Evolutionary conservation across 2,329 filamentous ascomycete genomes (phyloP), one percentile per base, ranked within the genome.

Genomic region (Septoria linicola): DNA sequence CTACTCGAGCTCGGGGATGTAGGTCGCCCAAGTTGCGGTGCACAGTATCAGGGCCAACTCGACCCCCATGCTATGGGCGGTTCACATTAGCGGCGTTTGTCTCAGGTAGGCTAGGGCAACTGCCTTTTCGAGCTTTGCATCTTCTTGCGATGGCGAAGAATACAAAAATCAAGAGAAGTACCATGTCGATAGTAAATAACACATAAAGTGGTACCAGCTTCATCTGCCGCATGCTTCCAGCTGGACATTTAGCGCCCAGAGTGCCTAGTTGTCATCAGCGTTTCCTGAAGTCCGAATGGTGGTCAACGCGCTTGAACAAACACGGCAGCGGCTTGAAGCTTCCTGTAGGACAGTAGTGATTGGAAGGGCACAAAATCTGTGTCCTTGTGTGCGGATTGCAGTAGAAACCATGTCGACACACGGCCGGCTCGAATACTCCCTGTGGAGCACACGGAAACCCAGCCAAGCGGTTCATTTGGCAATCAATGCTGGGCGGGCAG

Each of bases 281-380:
- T 13, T 20, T 13, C 20, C 36, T 13, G 16, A 10, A 39, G 8
- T 8, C 10, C 36, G 17, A 27, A 10, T 27, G 16, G 8, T 8
- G 7, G 4, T 20, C 6, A 21, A 17, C 17, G 36, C 16, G 36
- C n/a, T 7, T 13, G 17, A 17, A 39, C 36, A 20, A 17, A 39
- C 79, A 82, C 8, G 74, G 73, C 2, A 73, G 76, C 1, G 79
- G 76, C 4, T 70, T 65, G 1, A 71, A 61, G 3, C 75, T 72
- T 4, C 79, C 79, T 0, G 72, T 71, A 23, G 77, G 77, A 53
- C 79, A 82, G 55, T 77, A 82, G 2, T 69, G 69, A 19, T 77
- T 77, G 7, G 66, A 53, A 0, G 76, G 77, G 44, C 79, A 81
- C 8, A 53, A 42, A 3, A 74, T 56, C 36, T 68, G 70, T 48